phyloP scores from a whole-genome alignment of 257 asterid species.

The Coffea canephora region DNA sequence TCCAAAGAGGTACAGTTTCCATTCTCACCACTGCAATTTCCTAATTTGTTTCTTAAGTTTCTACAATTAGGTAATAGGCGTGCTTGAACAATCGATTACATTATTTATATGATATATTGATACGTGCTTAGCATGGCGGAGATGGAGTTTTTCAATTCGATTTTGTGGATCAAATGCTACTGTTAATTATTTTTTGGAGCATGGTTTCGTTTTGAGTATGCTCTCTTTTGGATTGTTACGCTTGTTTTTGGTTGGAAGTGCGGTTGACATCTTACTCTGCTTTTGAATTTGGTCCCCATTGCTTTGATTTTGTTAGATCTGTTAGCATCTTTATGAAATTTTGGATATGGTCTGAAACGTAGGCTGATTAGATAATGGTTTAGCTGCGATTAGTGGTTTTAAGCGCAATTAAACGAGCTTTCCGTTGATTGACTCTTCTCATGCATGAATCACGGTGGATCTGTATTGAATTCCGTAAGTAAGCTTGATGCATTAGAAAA shows the following conservation, averaged over 20 bases:
- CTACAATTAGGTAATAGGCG: not conserved
- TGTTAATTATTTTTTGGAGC: not conserved
- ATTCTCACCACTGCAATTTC: not conserved
- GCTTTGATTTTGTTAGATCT: slow-evolving; percentile 19
- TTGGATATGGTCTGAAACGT: slow-evolving; percentile 16
- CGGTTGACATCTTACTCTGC: not conserved
- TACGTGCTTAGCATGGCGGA: not conserved
- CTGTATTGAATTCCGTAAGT: slow-evolving; percentile 1
- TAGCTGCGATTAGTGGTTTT: slow-evolving; percentile 7
- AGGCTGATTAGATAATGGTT: not conserved
- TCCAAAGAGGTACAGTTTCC: slow-evolving; percentile 13
- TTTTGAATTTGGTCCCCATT: slow-evolving; percentile 5
- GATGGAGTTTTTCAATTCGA: not conserved
- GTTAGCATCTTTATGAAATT: not conserved
- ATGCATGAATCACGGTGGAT: slow-evolving; percentile 15
- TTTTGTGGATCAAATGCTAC: not conserved
- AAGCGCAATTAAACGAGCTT: not conserved
- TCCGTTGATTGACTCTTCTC: not conserved
- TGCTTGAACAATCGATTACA: not conserved
- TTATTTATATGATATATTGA: not conserved
- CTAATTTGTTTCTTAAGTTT: slow-evolving; percentile 9
- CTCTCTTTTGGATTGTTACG: not conserved
- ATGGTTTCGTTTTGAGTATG: not conserved
- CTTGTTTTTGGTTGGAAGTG: not conserved
- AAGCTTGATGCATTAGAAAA: not conserved